Percentiles rank a stretch among this genome's conserved stretches.
Conservation (phyloP, 352 stramenopile genomes). For the Bremia lactucae region DNA sequence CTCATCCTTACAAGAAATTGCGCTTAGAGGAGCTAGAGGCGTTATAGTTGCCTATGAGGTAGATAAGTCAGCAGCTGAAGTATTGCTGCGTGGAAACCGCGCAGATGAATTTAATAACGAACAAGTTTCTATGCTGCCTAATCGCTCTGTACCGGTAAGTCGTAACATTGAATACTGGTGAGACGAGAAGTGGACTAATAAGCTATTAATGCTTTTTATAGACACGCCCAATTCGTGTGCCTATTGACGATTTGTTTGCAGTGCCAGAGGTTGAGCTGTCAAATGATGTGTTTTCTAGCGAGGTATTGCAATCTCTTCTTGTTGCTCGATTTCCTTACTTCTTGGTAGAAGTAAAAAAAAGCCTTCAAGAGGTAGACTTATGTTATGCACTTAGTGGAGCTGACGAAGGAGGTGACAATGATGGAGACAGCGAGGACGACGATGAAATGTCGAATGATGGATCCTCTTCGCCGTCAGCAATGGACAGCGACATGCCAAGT, state of each 20-base stretch:
- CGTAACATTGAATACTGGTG: background rate
- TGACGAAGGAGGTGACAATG: slow-evolving; percentile 20
- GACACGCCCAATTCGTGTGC: slow-evolving; percentile 69
- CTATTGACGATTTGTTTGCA: slow-evolving; percentile 70
- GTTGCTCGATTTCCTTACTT: slow-evolving; percentile 70
- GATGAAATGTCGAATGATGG: slow-evolving; percentile 85
- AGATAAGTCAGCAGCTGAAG: slow-evolving; percentile 74
- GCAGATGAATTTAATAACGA: slow-evolving; percentile 24
- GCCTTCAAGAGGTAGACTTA: slow-evolving; percentile 42
- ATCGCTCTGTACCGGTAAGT: slow-evolving; percentile 36
- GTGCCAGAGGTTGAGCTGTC: slow-evolving; percentile 70
- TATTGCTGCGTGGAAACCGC: slow-evolving; percentile 46
- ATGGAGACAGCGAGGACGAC: slow-evolving; percentile 68
- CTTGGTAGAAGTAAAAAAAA: slow-evolving; percentile 67
- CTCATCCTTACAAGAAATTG: slow-evolving; percentile 60
- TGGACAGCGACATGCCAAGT: slow-evolving; percentile 61
- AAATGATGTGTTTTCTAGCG: slow-evolving; percentile 51
- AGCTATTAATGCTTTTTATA: no score
- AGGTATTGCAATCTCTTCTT: slow-evolving; percentile 55
- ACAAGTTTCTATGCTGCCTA: slow-evolving; percentile 22
- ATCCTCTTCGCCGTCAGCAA: slow-evolving; percentile 55
- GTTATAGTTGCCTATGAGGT: slow-evolving; percentile 72
- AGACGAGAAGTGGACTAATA: no score
- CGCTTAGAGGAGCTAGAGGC: slow-evolving; percentile 59
- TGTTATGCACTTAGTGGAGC: slow-evolving; percentile 29